Base-by-base conservation (phyloP, 2,329 filamentous ascomycete species). In the Alternaria incomplexa region DNA sequence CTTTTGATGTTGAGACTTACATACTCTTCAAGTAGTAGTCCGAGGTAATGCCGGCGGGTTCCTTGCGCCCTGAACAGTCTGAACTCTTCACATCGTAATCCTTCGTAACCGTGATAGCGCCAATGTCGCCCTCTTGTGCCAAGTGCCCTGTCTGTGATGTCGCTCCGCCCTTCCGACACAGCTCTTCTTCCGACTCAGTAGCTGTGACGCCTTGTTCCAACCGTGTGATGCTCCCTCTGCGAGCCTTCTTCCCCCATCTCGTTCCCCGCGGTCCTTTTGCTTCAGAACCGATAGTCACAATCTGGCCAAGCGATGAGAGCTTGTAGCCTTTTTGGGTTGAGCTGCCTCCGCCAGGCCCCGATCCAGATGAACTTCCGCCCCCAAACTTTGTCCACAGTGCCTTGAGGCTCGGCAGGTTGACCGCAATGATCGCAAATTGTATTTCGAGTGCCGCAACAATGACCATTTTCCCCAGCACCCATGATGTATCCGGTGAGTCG, bases 401-500 rank as follows among this genome's bases (percentile, higher is more conserved):
- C 47, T 77, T 75, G 12, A 78, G 54, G 6, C 70, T 66, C 0
- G 76, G 77, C 46, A 78, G 65, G 64, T 79, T 79, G 56, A 76
- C 72, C 6, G 77, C 73, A 28, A 79, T 58, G 36, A 79, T 71
- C 17, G 74, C 78, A 9, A 75, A 62, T 43, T 77, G 68, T 47
- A 80, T 71, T 55, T 79, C 76, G 26, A 77, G 52, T 15, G 69
- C 71, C 1, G 77, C 73, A 8, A 79, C 67, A 26, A 79, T 75
- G 55, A 75, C 66, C 63, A 78, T 75, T 48, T 75, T 74, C 4
- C 77, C 77, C 9, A 79, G 65, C 4, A 70, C 65, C 43, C 65
- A 78, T 20, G 73, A 74, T 12, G 71, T 63, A 48, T 79, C 75
- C 11, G 70, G 56, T 7, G 67, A 67, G 4, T 47, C 61, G 58